Percentiles rank a stretch among this genome's conserved stretches.
These are phyloP conservation scores for Aspergillus unguis DNA, from an alignment of 2,329 filamentous ascomycete species.

Conservation along the genomic window DNA sequence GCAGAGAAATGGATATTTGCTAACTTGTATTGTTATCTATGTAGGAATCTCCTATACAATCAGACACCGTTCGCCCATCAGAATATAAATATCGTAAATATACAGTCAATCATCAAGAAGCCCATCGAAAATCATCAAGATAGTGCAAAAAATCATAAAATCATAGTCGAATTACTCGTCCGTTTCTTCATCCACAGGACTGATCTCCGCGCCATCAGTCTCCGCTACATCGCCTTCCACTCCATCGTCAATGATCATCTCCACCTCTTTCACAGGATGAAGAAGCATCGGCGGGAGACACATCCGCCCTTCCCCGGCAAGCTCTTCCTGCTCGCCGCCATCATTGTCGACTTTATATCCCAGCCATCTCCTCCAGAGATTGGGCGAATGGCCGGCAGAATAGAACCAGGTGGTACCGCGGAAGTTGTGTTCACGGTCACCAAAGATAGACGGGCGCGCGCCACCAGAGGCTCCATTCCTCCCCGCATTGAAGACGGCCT, in stretches of 20 bases:
- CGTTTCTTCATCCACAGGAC: neutral
- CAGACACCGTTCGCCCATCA: neutral
- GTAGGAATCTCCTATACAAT: too few species aligned
- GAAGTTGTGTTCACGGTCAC: conserved; percentile 86
- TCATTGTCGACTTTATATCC: conserved; percentile 76
- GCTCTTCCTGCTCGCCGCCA: conserved; percentile 73
- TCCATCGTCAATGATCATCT: conserved; percentile 47
- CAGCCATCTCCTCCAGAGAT: conserved; percentile 81
- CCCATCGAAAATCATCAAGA: neutral
- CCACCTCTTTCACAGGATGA: conserved; percentile 80
- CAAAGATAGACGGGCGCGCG: conserved; percentile 68
- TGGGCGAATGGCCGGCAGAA: conserved; percentile 74
- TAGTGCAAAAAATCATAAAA: neutral
- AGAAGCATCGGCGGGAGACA: conserved; percentile 85
- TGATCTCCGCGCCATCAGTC: neutral
- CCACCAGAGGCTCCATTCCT: conserved; percentile 73
- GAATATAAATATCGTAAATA: neutral
- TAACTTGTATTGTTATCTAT: too few species aligned
- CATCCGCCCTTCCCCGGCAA: conserved; percentile 76
- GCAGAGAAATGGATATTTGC: too few species aligned
- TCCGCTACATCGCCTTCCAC: conserved; percentile 2
- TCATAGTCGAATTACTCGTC: neutral
- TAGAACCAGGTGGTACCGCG: conserved; percentile 89
- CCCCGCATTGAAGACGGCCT: conserved; percentile 75
- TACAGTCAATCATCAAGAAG: neutral